A percentile compares a stretch with the other conserved stretches of the same genome.
These are phyloP conservation scores for Rhododendron kiyosumense DNA, from an alignment of 148 eudicot species.

Conservation along the genomic window DNA sequence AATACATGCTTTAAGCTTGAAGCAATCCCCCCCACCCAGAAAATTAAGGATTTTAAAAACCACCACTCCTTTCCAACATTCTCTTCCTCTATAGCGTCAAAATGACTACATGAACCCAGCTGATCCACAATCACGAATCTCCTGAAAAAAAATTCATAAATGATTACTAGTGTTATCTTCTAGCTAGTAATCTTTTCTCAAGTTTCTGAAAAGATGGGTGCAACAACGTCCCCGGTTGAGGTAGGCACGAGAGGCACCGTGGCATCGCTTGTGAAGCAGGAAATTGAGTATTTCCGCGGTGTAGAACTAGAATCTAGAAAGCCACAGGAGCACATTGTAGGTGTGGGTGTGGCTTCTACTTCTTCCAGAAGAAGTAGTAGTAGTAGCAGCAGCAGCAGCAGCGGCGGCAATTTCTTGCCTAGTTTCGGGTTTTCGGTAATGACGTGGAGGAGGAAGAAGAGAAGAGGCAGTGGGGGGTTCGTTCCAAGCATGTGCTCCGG, in stretches of 20 bases:
- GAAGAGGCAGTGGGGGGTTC: conserved; percentile 31
- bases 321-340: conserved; percentile 15
- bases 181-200: not conserved
- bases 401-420: conserved; percentile 15
- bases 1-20: conserved; percentile 24
- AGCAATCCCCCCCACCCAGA: conserved; percentile 28
- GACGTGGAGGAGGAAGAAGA: conserved; percentile 49
- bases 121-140: conserved; percentile 20
- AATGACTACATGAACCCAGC: conserved; percentile 20
- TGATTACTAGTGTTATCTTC: not conserved
- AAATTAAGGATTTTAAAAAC: conserved; percentile 4
- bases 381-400: conserved; percentile 12
- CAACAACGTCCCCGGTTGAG: conserved; percentile 47
- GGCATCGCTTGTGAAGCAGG: conserved; percentile 71
- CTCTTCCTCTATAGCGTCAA: not conserved
- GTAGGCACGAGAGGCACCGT: conserved; percentile 82
- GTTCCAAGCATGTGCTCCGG: conserved; percentile 65
- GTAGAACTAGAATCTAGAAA: conserved; percentile 34
- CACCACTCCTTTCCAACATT: not conserved
- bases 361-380: not conserved
- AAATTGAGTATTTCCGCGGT: conserved; percentile 65
- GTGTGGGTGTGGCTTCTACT: conserved; percentile 2
- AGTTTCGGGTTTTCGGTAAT: conserved; percentile 36
- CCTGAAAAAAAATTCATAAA: conserved; percentile 12
- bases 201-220: conserved; percentile 23